Evolutionary conservation across 306 rosid genomes (phyloP).

Genomic region (Corylus avellana): DNA sequence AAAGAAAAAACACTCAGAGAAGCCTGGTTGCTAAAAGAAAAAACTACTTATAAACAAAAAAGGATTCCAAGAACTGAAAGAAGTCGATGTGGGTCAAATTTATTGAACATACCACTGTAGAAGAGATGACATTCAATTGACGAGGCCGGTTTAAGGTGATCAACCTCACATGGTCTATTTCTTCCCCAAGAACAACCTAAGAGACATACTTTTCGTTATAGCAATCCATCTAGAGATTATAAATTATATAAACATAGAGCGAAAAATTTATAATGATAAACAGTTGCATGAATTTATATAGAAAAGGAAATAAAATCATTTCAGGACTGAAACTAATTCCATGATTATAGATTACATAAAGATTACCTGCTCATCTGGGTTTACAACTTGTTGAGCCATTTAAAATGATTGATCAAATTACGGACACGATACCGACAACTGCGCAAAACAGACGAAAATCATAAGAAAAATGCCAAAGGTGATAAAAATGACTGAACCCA

Average conservation of each 20-base stretch:
- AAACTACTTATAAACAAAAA: not conserved
- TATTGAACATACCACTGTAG: slow-evolving; percentile 48
- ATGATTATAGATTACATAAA: slow-evolving; percentile 7
- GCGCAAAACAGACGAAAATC: slow-evolving; percentile 16
- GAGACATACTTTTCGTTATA: slow-evolving; percentile 4
- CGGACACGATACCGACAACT: slow-evolving; percentile 12
- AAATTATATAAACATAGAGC: not conserved
- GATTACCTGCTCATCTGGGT: slow-evolving; percentile 51
- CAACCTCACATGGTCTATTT: slow-evolving; percentile 68
- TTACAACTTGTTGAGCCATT: slow-evolving; percentile 55
- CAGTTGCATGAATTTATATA: not conserved
- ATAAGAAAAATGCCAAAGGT: not conserved
- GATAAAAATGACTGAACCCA: too few species aligned
- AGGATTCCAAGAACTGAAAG: not conserved
- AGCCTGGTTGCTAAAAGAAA: not conserved
- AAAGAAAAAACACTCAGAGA: not conserved
- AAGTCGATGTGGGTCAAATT: not conserved
- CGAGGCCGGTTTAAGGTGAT: slow-evolving; percentile 78
- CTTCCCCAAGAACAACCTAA: slow-evolving; percentile 84
- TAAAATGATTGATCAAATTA: not conserved
- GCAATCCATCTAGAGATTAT: not conserved
- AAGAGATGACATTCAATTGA: slow-evolving; percentile 85
- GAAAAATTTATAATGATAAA: not conserved
- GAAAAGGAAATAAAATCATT: not conserved
- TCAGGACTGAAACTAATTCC: not conserved